Conservation (phyloP, 805 yeast species). For the Pichia cabralensis region DNA sequence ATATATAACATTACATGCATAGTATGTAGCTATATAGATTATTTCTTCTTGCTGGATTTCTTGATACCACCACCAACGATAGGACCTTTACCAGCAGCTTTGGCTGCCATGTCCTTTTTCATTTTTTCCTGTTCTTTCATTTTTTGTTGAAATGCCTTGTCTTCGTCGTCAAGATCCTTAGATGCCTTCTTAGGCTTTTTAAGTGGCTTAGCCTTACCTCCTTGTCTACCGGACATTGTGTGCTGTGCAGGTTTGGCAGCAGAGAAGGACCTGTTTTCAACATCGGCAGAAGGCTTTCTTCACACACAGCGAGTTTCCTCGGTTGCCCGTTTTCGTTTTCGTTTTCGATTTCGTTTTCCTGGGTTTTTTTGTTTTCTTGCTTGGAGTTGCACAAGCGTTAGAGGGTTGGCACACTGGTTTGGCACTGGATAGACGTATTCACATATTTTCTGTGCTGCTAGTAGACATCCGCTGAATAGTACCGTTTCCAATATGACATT, state of each 20-base stretch:
- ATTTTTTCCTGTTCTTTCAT: constrained; percentile 94
- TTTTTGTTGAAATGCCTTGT: constrained; percentile 81
- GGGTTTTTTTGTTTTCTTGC: no score
- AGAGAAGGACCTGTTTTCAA: no score
- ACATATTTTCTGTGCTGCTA: not conserved
- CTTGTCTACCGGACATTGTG: constrained; percentile 89
- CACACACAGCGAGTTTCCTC: no score
- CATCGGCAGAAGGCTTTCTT: no score
- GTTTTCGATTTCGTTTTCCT: no score
- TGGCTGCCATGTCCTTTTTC: constrained; percentile 78
- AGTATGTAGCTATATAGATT: no score
- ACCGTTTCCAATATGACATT: constrained; percentile 30
- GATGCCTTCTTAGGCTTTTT: constrained; percentile 76
- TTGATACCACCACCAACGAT: constrained; percentile 91
- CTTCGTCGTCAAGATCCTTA: constrained; percentile 78
- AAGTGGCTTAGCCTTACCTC: constrained; percentile 88
- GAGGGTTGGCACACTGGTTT: no score
- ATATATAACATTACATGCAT: no score
- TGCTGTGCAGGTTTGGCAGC: not conserved
- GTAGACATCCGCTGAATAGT: no score
- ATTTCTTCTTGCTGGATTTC: constrained; percentile 60
- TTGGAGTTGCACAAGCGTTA: no score
- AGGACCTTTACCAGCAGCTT: constrained; percentile 87
- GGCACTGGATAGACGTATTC: no score
- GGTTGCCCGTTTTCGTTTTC: no score